These are phyloP conservation scores for Saksenaea vasiformis DNA, from an alignment of 371 early-diverging fungal genomes.

Conservation along the genomic window DNA sequence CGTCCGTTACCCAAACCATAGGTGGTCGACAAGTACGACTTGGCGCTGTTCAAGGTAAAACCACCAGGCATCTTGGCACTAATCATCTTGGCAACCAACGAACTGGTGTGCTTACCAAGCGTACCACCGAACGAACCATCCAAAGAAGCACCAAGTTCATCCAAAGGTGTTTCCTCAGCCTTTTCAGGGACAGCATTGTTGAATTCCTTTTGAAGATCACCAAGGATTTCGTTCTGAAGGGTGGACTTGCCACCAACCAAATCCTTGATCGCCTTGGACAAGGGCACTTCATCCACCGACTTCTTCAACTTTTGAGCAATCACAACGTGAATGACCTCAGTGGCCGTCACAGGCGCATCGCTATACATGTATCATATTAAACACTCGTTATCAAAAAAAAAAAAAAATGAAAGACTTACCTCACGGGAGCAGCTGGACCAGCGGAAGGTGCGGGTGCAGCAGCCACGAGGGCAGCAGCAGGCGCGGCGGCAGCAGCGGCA, in stretches of 20 bases:
- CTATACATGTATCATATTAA: no score
- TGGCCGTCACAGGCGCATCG: constrained; percentile 80
- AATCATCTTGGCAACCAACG: constrained; percentile 83
- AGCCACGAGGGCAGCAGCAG: constrained; percentile 55
- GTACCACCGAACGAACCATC: constrained; percentile 63
- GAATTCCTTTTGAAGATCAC: constrained; percentile 95
- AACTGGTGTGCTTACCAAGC: constrained; percentile 85
- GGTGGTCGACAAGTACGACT: constrained; percentile 66
- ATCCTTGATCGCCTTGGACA: constrained; percentile 87
- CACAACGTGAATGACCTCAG: constrained; percentile 78
- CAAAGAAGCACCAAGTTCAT: constrained; percentile 79
- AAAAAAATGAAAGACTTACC: constrained; percentile 12
- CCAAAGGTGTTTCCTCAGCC: constrained; percentile 88
- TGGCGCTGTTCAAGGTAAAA: constrained; percentile 80
- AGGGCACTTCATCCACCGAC: constrained; percentile 72
- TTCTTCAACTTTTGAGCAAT: constrained; percentile 95
- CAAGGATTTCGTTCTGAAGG: constrained; percentile 95
- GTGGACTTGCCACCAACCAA: constrained; percentile 95
- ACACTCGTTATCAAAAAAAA: constrained; percentile 4
- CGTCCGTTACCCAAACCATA: constrained; percentile 90
- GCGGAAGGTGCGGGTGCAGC: constrained; percentile 25
- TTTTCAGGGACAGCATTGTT: constrained; percentile 86
- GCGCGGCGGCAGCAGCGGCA: constrained; percentile 54
- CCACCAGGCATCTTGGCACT: constrained; percentile 95
- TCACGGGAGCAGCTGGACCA: constrained; percentile 24